Evolutionary conservation across 1,284 basidiomycete species (phyloP), one percentile per base, ranked within the genome.

Genomic region (Trichosporon sp.): DNA sequence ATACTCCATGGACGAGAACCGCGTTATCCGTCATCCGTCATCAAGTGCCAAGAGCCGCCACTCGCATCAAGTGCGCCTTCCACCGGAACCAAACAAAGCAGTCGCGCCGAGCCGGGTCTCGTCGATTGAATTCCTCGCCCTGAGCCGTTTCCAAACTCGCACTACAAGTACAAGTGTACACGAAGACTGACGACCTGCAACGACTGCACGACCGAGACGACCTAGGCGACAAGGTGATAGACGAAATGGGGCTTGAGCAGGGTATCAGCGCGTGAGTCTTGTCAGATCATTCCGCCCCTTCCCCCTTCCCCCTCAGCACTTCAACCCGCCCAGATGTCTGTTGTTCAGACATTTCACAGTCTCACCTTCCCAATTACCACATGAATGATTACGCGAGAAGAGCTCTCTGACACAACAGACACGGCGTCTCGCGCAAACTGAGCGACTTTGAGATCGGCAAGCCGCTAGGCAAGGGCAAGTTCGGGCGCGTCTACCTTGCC

Each of bases 381-480:
- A n/a, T n/a, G n/a, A n/a, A n/a, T n/a, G n/a, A n/a, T n/a, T n/a
- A n/a, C n/a, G n/a, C n/a, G n/a, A n/a, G n/a, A n/a, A n/a, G n/a
- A 13, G 10, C 10, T 46, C 11, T 25, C 49, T 54, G 29, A 37
- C 34, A 54, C 69, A 68, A 66, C 37, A 70, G 31, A 32, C 63
- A 64, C 52, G 61, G 64, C 16, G 62, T 54, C 4, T 54, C 49
- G 8, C 49, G 49, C 3, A 54, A 31, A 9, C 67, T 80, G 34
- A 68, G 57, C 31, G 71, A 77, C 60, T 97, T 99, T 73, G 95
- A 98, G 71, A 95, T 98, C 69, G 95, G 95, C 10, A 85, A 91
- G 16, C 92, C 93, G 1, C 85, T 99, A 0, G 95, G 95, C 29
- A 98, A 98, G 78, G 95, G 95, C 70, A 93, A 92, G 82, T 60